Percentiles rank a stretch among this genome's conserved stretches.
These are phyloP conservation scores for Termitomyces sp. DNA, from an alignment of 768 basidiomycete genomes.

Conservation along the genomic window DNA sequence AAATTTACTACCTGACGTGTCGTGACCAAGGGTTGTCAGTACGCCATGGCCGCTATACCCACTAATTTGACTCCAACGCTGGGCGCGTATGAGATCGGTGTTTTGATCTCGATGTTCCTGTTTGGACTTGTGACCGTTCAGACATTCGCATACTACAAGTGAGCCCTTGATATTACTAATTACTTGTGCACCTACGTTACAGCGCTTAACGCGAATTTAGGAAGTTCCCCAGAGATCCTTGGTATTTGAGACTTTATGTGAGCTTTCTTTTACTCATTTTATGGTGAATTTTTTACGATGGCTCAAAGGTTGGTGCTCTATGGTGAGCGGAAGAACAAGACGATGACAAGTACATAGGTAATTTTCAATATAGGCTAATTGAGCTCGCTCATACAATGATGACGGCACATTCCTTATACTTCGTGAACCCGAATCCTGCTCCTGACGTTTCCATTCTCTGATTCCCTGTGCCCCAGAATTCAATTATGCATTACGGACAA, in stretches of 20 bases:
- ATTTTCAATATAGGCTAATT: conserved; percentile 1
- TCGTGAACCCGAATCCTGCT: neutral
- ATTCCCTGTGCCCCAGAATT: neutral
- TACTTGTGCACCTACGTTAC: neutral
- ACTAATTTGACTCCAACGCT: conserved; percentile 4
- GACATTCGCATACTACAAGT: conserved; percentile 10
- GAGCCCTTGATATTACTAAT: too few relatives aligned
- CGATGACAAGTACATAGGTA: neutral
- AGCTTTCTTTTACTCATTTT: neutral
- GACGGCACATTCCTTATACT: conserved; percentile 2
- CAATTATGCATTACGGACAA: conserved; percentile 11
- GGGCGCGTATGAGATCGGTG: conserved; percentile 10
- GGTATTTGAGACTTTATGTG: conserved; percentile 9
- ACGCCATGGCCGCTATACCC: neutral
- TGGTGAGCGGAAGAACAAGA: neutral
- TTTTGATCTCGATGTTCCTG: conserved; percentile 14
- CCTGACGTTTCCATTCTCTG: neutral
- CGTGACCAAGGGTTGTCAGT: too few relatives aligned
- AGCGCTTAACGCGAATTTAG: neutral
- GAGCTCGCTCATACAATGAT: conserved; percentile 7
- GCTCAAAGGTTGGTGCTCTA: conserved; percentile 7
- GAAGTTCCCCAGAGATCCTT: neutral
- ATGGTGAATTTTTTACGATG: neutral
- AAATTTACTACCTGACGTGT: too few relatives aligned
- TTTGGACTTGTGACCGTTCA: conserved; percentile 15